Evolutionary conservation across 768 basidiomycete species (phyloP).

Genomic region (Suillus weaverae): DNA sequence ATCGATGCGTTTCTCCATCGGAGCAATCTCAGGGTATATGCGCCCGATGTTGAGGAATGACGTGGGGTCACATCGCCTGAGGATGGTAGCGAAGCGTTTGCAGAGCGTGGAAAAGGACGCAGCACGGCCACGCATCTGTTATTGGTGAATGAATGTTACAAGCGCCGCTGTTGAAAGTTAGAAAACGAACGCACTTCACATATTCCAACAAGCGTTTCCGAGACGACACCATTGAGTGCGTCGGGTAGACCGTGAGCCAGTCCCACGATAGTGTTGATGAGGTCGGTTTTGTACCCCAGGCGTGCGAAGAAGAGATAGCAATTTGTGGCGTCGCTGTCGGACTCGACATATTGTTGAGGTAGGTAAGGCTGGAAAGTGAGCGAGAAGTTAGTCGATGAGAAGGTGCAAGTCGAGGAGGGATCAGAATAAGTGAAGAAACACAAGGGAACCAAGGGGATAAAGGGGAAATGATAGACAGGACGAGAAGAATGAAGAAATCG

Average conservation of each 20-base stretch:
- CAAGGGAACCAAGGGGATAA: neutral
- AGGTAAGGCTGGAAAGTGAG: slow-evolving; percentile 69
- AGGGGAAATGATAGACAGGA: neutral
- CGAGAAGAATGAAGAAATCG: neutral
- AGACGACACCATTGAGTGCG: slow-evolving; percentile 76
- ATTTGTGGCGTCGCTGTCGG: slow-evolving; percentile 84
- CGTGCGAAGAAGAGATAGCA: slow-evolving; percentile 94
- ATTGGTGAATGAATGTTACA: slow-evolving; percentile 2
- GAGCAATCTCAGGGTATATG: slow-evolving; percentile 79
- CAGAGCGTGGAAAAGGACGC: slow-evolving; percentile 79
- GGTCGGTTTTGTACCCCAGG: slow-evolving; percentile 80
- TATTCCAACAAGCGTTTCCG: slow-evolving; percentile 87
- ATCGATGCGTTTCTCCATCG: slow-evolving; percentile 90
- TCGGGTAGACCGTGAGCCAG: slow-evolving; percentile 84
- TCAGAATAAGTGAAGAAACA: neutral
- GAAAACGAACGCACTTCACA: slow-evolving; percentile 67
- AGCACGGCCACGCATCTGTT: slow-evolving; percentile 80
- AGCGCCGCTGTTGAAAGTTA: neutral
- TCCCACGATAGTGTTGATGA: slow-evolving; percentile 81
- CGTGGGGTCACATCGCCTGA: slow-evolving; percentile 78
- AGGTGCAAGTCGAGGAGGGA: neutral
- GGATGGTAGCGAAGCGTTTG: slow-evolving; percentile 85
- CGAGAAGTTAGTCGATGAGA: neutral
- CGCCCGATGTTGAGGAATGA: slow-evolving; percentile 86
- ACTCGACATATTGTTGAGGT: slow-evolving; percentile 86